Percentiles rank a stretch among this genome's conserved stretches.
Conservation (phyloP, 2,329 filamentous ascomycete genomes). For the Grosmannia huntii region DNA sequence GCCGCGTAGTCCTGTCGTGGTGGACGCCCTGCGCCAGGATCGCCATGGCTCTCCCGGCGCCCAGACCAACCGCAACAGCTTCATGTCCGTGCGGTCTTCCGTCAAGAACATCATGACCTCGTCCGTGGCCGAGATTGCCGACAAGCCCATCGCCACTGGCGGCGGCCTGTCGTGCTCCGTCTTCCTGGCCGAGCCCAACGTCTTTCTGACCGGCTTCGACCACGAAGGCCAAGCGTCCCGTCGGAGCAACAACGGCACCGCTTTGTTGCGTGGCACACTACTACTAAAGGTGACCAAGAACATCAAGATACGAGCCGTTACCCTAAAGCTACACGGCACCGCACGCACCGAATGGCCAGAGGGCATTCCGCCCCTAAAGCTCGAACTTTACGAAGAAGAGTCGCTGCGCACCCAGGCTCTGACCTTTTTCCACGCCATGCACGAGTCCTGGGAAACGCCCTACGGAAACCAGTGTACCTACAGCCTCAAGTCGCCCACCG, state of each 20-base stretch:
- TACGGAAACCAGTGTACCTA: constrained; percentile 53
- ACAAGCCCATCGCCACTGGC: constrained; percentile 67
- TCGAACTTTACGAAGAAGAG: constrained; percentile 72
- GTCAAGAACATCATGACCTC: constrained; percentile 38
- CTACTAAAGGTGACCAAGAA: constrained; percentile 76
- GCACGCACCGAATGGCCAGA: constrained; percentile 94
- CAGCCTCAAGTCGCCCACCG: constrained; percentile 26
- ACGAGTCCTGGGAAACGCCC: constrained; percentile 45
- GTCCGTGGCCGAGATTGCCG: constrained; percentile 34
- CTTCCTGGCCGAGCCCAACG: constrained; percentile 62
- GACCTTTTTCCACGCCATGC: constrained; percentile 79
- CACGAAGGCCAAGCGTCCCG: constrained; percentile 45
- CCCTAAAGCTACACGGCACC: constrained; percentile 72
- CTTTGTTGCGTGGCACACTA: constrained; percentile 74
- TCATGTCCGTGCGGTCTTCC: constrained; percentile 36
- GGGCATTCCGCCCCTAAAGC: constrained; percentile 78
- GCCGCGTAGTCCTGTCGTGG: constrained; percentile 14
- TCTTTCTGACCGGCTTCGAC: constrained; percentile 70
- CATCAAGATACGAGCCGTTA: constrained; percentile 84
- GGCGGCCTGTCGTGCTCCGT: constrained; percentile 66
- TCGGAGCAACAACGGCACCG: constrained; percentile 52
- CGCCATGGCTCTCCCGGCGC: constrained; percentile 10
- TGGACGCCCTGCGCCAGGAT: constrained; percentile 17
- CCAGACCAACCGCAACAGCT: constrained; percentile 29
- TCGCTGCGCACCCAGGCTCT: constrained; percentile 77